phyloP scores from a whole-genome alignment of 176 grass and related monocot genomes.

The Ensete glaucum region DNA sequence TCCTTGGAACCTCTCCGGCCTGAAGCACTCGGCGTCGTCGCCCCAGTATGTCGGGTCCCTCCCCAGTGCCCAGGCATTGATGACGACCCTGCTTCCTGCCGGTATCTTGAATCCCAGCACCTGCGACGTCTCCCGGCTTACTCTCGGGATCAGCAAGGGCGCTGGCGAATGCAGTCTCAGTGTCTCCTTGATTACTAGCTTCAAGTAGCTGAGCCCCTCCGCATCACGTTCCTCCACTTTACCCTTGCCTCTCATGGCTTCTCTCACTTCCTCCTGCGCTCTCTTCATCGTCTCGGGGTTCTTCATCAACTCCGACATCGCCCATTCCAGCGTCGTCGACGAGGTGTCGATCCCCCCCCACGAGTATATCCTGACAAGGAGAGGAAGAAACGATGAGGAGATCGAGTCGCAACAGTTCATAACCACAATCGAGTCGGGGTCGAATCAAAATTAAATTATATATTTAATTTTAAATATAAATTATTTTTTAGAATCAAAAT shows the following conservation, averaged over 20 bases:
- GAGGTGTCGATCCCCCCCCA: constrained; percentile 3
- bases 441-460: too few species aligned
- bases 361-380: background rate
- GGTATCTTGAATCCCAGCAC: background rate
- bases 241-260: background rate
- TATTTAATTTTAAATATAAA: too few species aligned
- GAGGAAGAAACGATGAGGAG: background rate
- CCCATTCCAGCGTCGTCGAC: constrained; percentile 2
- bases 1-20: background rate
- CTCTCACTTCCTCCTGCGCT: background rate
- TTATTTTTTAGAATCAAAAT: too few species aligned
- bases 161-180: constrained; percentile 1
- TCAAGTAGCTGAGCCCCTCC: background rate
- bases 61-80: constrained; percentile 2
- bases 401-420: background rate
- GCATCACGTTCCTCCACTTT: background rate
- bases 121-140: background rate
- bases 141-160: background rate
- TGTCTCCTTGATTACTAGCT: constrained; percentile 1
- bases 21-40: background rate
- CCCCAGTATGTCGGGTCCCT: background rate
- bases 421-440: background rate
- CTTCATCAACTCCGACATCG: constrained; percentile 9
- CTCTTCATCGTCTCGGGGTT: constrained; percentile 1
- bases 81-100: background rate